These are phyloP conservation scores for Carpinus fangiana DNA, from an alignment of 306 rosid species.

Conservation along the genomic window DNA sequence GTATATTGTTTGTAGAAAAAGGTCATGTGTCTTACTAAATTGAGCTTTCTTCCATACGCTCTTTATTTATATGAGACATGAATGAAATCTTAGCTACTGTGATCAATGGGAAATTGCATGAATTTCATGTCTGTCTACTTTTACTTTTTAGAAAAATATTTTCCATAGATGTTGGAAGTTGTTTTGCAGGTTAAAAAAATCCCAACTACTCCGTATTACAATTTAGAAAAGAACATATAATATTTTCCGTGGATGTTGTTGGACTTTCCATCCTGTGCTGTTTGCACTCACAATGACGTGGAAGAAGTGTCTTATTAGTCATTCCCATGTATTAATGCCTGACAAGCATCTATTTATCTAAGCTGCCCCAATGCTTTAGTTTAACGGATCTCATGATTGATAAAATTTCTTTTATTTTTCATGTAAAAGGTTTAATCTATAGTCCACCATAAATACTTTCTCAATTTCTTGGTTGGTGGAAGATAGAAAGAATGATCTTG, in stretches of 20 bases:
- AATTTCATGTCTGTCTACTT: not conserved
- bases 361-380: not conserved
- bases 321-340: not conserved
- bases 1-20: not conserved
- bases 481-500: not conserved
- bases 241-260: too few species aligned
- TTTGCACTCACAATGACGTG: not conserved
- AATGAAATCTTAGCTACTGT: not conserved
- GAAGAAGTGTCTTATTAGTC: not conserved
- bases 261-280: not conserved
- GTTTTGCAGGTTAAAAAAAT: not conserved
- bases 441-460: not conserved
- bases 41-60: not conserved
- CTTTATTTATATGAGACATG: not conserved
- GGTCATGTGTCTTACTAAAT: not conserved
- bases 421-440: not conserved
- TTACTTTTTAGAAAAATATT: not conserved
- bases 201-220: not conserved
- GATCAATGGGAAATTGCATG: not conserved
- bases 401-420: too few species aligned
- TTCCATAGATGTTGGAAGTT: not conserved
- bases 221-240: not conserved
- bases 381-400: not conserved
- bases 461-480: not conserved
- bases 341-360: not conserved